Conservation (phyloP, 257 asterid species). For the Fraxinus anomala region DNA sequence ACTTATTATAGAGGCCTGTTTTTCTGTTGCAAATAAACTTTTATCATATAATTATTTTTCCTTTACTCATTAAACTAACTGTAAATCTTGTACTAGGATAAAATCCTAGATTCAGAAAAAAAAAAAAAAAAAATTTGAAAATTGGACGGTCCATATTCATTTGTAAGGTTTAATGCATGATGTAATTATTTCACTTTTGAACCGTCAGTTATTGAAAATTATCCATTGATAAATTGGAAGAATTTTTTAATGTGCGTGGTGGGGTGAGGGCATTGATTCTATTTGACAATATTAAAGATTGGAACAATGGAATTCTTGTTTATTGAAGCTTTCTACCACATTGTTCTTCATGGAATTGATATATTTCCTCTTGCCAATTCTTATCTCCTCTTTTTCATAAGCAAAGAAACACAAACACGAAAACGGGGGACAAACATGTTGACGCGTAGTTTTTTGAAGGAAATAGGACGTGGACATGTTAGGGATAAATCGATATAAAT, state of each 20-base stretch:
- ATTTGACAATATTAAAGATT: neutral
- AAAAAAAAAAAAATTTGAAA: neutral
- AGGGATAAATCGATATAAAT: too few species aligned
- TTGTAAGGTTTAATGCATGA: neutral
- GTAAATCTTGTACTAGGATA: neutral
- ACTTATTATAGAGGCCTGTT: neutral
- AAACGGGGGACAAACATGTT: too few species aligned
- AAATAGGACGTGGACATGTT: too few species aligned
- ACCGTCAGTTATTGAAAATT: neutral
- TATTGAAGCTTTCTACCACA: neutral
- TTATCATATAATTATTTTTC: neutral
- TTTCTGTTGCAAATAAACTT: neutral
- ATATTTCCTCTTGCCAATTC: neutral
- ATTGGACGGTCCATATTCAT: neutral
- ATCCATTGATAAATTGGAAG: neutral
- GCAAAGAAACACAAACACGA: too few species aligned
- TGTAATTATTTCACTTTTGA: neutral
- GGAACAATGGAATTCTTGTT: neutral
- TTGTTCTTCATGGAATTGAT: neutral
- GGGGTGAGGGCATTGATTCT: neutral
- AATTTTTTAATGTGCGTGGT: neutral
- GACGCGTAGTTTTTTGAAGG: too few species aligned
- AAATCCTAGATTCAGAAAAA: neutral
- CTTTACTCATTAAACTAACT: neutral
- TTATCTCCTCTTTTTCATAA: neutral